Evolutionary conservation across 1,139 yeast species (phyloP).

Genomic region (Geotrichum citri-aurantii): DNA sequence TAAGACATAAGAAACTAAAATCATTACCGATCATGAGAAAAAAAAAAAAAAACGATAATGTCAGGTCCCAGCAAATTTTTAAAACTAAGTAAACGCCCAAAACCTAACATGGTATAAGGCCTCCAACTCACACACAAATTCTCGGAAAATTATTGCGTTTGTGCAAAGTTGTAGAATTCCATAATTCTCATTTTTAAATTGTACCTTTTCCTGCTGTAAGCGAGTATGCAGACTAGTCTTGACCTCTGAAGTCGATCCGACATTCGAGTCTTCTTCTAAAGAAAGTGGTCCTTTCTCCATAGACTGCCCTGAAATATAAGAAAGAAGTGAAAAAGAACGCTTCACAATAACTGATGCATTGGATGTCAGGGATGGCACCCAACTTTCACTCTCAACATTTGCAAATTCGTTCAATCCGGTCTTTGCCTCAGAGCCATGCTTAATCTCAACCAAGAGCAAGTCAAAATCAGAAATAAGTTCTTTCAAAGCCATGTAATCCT

Average conservation of each 20-base stretch:
- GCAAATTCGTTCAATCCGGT: background rate
- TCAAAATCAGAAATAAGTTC: conserved; percentile 3
- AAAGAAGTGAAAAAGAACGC: background rate
- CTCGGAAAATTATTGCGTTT: conserved; percentile 13
- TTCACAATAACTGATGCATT: background rate
- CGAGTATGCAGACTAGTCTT: background rate
- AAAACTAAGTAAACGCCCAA: background rate
- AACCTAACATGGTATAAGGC: conserved; percentile 15
- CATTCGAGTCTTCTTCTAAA: background rate
- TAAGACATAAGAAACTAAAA: no score
- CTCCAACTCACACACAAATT: conserved; percentile 15
- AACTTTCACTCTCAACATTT: background rate
- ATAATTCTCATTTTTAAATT: background rate
- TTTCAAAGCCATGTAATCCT: background rate
- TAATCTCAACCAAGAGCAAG: background rate
- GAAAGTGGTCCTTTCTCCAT: no score
- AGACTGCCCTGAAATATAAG: background rate
- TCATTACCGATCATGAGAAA: no score
- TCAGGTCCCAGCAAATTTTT: no score
- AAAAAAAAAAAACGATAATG: no score
- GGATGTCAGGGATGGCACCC: background rate
- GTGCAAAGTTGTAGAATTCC: conserved; percentile 3
- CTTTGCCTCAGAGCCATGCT: background rate
- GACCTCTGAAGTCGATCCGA: background rate
- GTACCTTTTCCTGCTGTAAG: background rate